Base-by-base conservation (phyloP, 2,329 filamentous ascomycete genomes). In the Pyrenophora seminiperda region DNA sequence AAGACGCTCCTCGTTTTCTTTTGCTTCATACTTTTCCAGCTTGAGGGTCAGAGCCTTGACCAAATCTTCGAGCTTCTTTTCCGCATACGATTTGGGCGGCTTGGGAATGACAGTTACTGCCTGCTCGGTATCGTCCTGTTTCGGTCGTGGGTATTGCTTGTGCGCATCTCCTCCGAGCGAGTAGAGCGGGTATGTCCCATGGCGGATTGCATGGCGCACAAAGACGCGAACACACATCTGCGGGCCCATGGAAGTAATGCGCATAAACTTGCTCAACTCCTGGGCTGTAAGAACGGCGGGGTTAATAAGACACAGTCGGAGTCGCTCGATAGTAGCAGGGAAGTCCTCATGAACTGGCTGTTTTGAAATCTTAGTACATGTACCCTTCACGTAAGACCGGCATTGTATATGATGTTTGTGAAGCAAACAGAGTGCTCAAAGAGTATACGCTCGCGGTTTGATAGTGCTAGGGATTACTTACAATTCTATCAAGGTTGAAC, bases 311-410 rank as follows among this genome's bases (percentile, higher is more conserved):
- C 41, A 30, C 0, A 58, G 38, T 5, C 55, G 55, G 2, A 56
- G 24, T 13, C 46, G 33, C 15, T 58, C 55, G 7, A 58, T 43
- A 1, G 49, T 56, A 2, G 44, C 47, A 0, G 45, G 42, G 7
- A 58, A 58, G 33, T 58, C 46, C 13, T 53, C 40, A 33, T 48
- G 41, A 5, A 53, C 37, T 3, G 41, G 33, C 54, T 54, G 9
- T 11, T 6, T 9, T 34, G 15, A 34, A 20, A 18, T 5, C 22
- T 51, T 11, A 51, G 40, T 32, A 13, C 13, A 3, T 17, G n/a
- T n/a, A 20, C 13, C 10, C 20, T 4, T 11, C 11, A 11, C 10
- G 24, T 11, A 4, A 11, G 9, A 13, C 13, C 7, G 2, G 13
- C 2, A 27, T 27, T 3, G 9, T 4, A 13, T 27, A 9, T 11